Percentiles rank a stretch among this genome's conserved stretches.
phyloP scores from a whole-genome alignment of 208 protist species.

The Polymyxa betae region DNA sequence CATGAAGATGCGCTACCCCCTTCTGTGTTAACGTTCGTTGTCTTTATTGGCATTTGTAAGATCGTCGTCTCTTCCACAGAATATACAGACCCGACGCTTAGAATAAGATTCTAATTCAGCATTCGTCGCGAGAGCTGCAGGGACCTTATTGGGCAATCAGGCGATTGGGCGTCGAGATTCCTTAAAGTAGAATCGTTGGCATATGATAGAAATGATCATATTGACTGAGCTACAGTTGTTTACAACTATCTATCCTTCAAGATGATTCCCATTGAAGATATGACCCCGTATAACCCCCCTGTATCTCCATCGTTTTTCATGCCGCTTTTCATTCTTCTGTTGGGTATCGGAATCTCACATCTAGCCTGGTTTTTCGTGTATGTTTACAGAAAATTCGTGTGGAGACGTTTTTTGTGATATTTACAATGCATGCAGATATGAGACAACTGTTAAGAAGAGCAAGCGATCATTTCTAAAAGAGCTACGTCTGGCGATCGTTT shows the following conservation, averaged over 20 bases:
- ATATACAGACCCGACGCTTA: no score
- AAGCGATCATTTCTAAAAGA: neutral
- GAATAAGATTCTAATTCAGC: no score
- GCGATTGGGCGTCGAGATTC: no score
- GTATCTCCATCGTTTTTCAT: constrained; percentile 12
- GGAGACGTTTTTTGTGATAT: neutral
- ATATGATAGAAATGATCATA: no score
- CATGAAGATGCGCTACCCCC: no score
- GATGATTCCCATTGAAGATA: neutral
- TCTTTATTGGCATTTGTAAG: no score
- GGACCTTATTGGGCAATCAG: no score
- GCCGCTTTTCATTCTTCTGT: neutral
- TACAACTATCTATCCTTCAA: neutral
- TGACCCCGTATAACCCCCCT: neutral
- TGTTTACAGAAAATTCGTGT: neutral
- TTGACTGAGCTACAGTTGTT: no score
- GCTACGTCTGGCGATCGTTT: neutral
- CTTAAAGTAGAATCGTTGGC: no score
- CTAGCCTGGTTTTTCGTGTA: constrained; percentile 14
- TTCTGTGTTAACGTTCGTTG: no score
- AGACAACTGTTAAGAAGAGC: constrained; percentile 28
- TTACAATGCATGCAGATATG: constrained; percentile 19
- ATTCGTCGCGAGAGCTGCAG: no score
- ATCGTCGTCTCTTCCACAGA: no score
- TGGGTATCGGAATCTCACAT: neutral